Evolutionary conservation across 176 grass and related monocot genomes (phyloP).

Genomic region (Phoenix dactylifera): DNA sequence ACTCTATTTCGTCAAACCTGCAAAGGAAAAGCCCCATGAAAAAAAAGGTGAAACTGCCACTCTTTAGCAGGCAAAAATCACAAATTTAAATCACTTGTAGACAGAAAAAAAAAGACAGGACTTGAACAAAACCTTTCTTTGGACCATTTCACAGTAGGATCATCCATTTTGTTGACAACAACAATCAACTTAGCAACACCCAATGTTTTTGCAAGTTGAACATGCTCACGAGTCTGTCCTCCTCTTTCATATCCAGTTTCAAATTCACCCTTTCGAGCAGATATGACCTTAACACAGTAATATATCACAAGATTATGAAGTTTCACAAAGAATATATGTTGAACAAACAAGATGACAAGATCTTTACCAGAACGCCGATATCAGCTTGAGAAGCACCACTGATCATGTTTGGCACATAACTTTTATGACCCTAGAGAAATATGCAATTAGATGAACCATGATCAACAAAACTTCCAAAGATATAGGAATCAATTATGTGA

Average conservation of each 20-base stretch:
- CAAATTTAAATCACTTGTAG: not conserved
- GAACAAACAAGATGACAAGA: conserved; percentile 4
- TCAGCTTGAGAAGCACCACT: conserved; percentile 97
- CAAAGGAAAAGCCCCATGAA: conserved; percentile 7
- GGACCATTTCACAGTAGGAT: conserved; percentile 67
- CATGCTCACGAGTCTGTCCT: conserved; percentile 79
- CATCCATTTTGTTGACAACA: conserved; percentile 90
- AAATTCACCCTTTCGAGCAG: conserved; percentile 91
- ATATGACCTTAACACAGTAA: conserved; percentile 50
- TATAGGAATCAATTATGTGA: no score
- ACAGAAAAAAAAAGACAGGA: not conserved
- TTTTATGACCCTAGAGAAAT: conserved; percentile 82
- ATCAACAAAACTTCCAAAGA: not conserved
- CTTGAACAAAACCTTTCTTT: conserved; percentile 49
- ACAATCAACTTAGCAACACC: conserved; percentile 72
- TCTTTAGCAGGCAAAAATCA: not conserved
- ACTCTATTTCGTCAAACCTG: conserved; percentile 92
- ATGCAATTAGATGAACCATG: not conserved
- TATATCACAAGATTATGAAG: not conserved
- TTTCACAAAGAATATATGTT: not conserved
- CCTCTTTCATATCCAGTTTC: conserved; percentile 87
- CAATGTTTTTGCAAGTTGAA: conserved; percentile 81
- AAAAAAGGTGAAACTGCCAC: no score
- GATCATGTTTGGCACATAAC: conserved; percentile 98
- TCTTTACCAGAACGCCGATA: conserved; percentile 82